phyloP scores from a whole-genome alignment of 2,329 filamentous ascomycete genomes.

The Cladobotryum protrusum region DNA sequence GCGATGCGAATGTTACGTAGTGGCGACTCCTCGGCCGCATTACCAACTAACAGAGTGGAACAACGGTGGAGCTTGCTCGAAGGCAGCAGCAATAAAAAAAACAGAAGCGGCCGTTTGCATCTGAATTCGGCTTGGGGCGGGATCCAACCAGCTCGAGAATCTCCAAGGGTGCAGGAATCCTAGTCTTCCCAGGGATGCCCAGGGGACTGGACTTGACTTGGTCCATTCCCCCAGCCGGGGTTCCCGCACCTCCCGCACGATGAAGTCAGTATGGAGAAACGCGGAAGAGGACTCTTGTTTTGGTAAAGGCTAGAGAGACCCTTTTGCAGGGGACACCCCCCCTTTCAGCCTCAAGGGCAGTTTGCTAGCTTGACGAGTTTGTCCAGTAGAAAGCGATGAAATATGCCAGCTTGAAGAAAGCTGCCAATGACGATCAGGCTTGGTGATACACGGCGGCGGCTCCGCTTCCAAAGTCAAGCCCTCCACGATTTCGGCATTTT shows the following conservation, averaged over 20 bases:
- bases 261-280: constrained; percentile 11
- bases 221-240: constrained; percentile 10
- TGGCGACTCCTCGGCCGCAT: constrained; percentile 6
- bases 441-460: not conserved
- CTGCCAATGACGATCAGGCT: not conserved
- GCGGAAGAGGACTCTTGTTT: constrained; percentile 6
- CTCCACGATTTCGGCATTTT: too few relatives aligned
- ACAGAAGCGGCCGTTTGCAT: constrained; percentile 8
- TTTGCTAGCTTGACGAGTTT: not conserved
- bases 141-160: constrained; percentile 7
- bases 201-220: too few relatives aligned
- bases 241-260: constrained; percentile 11
- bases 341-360: not conserved
- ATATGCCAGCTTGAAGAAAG: too few relatives aligned
- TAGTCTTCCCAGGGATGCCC: too few relatives aligned
- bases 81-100: constrained; percentile 12
- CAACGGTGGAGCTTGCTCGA: constrained; percentile 6
- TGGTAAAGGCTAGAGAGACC: not conserved
- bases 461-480: not conserved
- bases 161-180: constrained; percentile 6
- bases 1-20: not conserved
- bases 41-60: not conserved
- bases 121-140: constrained; percentile 5
- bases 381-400: too few relatives aligned
- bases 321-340: not conserved